These are phyloP conservation scores for Penicillium simplicissimum DNA, from an alignment of 495 filamentous ascomycete genomes.

Conservation along the genomic window DNA sequence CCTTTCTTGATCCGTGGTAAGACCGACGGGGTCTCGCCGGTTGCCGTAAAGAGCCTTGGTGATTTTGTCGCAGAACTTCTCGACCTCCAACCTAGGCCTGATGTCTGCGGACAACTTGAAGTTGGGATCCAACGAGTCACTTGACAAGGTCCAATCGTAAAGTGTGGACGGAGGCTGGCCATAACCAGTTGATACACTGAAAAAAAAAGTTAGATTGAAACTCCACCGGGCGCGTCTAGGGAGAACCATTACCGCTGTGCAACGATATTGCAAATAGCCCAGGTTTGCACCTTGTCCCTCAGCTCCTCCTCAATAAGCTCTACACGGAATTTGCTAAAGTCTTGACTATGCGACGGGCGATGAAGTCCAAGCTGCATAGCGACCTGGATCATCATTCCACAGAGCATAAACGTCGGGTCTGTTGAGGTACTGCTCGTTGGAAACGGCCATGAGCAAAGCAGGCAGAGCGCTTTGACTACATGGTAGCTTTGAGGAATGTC, in stretches of 20 bases:
- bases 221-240: neutral
- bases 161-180: constrained; percentile 86
- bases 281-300: constrained; percentile 81
- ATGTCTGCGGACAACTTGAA: constrained; percentile 69
- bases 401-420: constrained; percentile 88
- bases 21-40: constrained; percentile 69
- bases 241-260: constrained; percentile 65
- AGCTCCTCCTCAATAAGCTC: constrained; percentile 84
- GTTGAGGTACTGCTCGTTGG: constrained; percentile 82
- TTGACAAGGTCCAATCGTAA: constrained; percentile 81
- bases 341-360: constrained; percentile 83
- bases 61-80: constrained; percentile 83
- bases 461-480: constrained; percentile 86
- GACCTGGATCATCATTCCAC: constrained; percentile 90
- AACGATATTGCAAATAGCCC: constrained; percentile 91
- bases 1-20: constrained; percentile 69
- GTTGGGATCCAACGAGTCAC: constrained; percentile 61
- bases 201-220: constrained; percentile 4
- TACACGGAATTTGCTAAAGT: constrained; percentile 81
- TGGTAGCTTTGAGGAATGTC: constrained; percentile 84
- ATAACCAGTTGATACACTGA: constrained; percentile 81
- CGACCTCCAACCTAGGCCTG: constrained; percentile 70
- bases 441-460: constrained; percentile 89
- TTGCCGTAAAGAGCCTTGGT: constrained; percentile 84
- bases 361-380: constrained; percentile 90